These are phyloP conservation scores for Penicillium turbatum DNA, from an alignment of 495 filamentous ascomycete genomes.

Conservation along the genomic window DNA sequence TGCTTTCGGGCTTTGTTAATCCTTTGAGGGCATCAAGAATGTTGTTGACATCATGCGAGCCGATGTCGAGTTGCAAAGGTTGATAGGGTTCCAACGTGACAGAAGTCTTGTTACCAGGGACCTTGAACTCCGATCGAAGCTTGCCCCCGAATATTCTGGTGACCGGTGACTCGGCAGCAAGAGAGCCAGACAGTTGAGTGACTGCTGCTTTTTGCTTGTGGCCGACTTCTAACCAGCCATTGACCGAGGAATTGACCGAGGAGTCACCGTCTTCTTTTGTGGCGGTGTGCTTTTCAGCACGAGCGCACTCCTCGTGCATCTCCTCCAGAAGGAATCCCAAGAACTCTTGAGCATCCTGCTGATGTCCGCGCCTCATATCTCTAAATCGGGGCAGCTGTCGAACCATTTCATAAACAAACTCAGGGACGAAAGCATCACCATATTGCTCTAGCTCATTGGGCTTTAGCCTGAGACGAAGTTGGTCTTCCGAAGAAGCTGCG, in stretches of 20 bases:
- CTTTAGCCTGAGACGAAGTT: conserved; percentile 69
- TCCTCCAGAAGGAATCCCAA: conserved; percentile 89
- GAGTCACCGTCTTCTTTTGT: conserved; percentile 36
- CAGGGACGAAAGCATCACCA: conserved; percentile 86
- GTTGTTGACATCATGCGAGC: conserved; percentile 74
- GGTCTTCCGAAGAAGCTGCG: conserved; percentile 68
- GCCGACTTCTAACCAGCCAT: conserved; percentile 91
- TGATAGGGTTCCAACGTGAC: conserved; percentile 93
- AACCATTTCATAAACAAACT: conserved; percentile 94
- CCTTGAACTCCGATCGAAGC: conserved; percentile 81
- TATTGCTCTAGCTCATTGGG: conserved; percentile 81
- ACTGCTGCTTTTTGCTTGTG: conserved; percentile 82
- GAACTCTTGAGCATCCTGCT: conserved; percentile 98
- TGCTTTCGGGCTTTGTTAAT: conserved; percentile 73
- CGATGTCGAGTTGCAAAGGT: conserved; percentile 92
- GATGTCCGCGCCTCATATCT: conserved; percentile 90
- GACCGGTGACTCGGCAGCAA: conserved; percentile 70
- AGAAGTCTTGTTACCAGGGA: conserved; percentile 81
- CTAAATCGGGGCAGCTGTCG: conserved; percentile 80
- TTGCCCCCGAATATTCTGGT: conserved; percentile 94
- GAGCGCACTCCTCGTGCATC: conserved; percentile 85
- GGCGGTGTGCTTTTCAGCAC: conserved; percentile 59
- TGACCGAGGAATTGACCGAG: conserved; percentile 38
- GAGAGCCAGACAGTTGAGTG: conserved; percentile 80
- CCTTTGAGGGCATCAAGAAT: conserved; percentile 88